These are phyloP conservation scores for Backusella tarrabulga DNA, from an alignment of 192 early-diverging fungal genomes.

Conservation along the genomic window DNA sequence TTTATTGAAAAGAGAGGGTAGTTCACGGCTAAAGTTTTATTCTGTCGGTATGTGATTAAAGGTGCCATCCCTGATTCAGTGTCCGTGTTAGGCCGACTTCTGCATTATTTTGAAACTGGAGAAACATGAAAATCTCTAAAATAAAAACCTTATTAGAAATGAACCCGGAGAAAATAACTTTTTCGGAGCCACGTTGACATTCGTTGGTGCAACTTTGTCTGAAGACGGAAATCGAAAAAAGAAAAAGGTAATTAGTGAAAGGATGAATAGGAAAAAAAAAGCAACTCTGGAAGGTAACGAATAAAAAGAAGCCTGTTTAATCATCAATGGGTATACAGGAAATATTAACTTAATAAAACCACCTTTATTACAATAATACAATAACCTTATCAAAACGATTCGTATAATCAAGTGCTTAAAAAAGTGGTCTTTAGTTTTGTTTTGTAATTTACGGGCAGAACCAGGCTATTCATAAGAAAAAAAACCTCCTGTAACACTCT, in stretches of 20 bases:
- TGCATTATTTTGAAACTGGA: background rate
- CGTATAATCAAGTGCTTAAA: background rate
- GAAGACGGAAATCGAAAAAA: background rate
- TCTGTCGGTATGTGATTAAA: background rate
- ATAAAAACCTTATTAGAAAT: constrained; percentile 10
- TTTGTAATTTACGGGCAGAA: background rate
- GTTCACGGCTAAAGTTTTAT: background rate
- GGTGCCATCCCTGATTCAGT: background rate
- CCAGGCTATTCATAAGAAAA: background rate
- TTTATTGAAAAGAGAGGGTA: background rate
- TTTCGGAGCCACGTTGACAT: constrained; percentile 1
- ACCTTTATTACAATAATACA: background rate
- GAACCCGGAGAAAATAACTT: background rate
- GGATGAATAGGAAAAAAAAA: background rate
- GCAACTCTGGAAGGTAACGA: background rate
- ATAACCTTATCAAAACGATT: background rate
- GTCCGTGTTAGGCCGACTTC: background rate
- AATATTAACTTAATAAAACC: background rate
- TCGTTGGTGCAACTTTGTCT: background rate
- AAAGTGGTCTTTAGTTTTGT: background rate
- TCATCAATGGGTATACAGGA: background rate
- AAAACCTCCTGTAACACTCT: background rate
- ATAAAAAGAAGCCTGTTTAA: background rate
- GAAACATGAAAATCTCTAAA: constrained; percentile 3
- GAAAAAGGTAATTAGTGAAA: background rate